Base-by-base conservation (phyloP, 192 early-diverging fungal genomes). In the Coemansia aciculifera region DNA sequence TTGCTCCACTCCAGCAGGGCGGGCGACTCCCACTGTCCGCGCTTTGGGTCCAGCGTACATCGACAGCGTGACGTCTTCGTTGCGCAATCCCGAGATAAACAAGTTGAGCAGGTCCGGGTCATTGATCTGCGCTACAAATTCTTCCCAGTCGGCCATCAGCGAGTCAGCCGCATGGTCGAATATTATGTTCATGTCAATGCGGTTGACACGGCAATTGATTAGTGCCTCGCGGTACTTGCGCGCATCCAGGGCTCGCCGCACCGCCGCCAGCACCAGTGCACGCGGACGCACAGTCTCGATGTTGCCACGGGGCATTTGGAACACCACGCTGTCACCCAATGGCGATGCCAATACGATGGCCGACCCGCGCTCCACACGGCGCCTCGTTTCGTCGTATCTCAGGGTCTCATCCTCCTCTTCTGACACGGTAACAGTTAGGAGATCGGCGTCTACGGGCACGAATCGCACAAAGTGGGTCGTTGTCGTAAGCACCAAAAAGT, bases 271-370 rank as follows among this genome's bases (percentile, higher is more conserved):
- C 0, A 97, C 93, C 66, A 99, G 77, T 6, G 95, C 92, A 5
- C 97, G 90, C 2, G 97, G 97, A 15, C 87, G 83, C 23, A 99
- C 86, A 0, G 96, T 98, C 70, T 99, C 97, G 59, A 98, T 79
- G 64, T 99, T 99, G 7, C 97, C 97, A 31, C 97, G 91, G 12
- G 97, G 97, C 97, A 99, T 99, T 82, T 90, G 77, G 61, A 85
- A 74, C 13, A 85, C 71, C 12, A 85, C 67, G 59, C 85, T 86
- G 15, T 88, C 86, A 59, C 86, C 89, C 48, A 71, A 78, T 2
- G 93, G 91, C 9, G 89, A 77, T 0, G 93, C 92, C 44, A 89
- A 62, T 5, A 98, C 91, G 70, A 98, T 94, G 24, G 88, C 86
- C 10, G 97, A 86, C 11, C 96, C 97, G 57, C 95, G 88, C 82